Evolutionary conservation across 2,329 filamentous ascomycete genomes (phyloP), one percentile per base, ranked within the genome.

Genomic region (Xylaria hypoxylon): DNA sequence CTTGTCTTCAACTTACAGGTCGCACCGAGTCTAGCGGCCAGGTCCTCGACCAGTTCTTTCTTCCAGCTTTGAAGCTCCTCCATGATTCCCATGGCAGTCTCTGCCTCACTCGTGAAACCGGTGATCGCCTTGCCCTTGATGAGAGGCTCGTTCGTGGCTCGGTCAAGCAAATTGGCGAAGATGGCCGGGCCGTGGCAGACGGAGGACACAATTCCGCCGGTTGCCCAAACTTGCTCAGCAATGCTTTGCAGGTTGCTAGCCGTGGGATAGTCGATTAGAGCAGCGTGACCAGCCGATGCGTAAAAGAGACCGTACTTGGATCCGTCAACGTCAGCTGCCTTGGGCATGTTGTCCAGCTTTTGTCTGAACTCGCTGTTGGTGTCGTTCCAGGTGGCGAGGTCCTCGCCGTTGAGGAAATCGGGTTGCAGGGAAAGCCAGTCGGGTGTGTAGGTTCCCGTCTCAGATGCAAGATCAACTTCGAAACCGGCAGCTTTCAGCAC

Each of bases 381-480:
- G 59, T 84, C 76, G 7, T 82, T 77, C 80, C 79, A 84, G 59
- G 73, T 76, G 22, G 72, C 67, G 3, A 77, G 72, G 68, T 83
- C 81, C 1, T 77, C 74, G 58, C 78, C 80, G 35, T 75, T 76
- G 19, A 84, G 75, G 65, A 79, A 84, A 56, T 81, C 80, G 1
- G 76, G 74, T 62, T 81, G 78, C 52, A 79, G 75, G 11, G 78
- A 81, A 22, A 84, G 77, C 81, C 80, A 82, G 72, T 84, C 82
- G 0, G 79, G 74, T 0, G 73, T 77, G 71, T 81, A 84, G 2
- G 65, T 76, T 42, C 83, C 81, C 3, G 78, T 83, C 68, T 84
- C 82, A 5, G 81, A 83, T 22, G 78, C 77, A 31, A 84, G 76
- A 66, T 84, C 82, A 55, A 84, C 82, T 61, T 82, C 79, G 70